Evolutionary conservation across 306 rosid genomes (phyloP).

Genomic region (Citrullus colocynthis): DNA sequence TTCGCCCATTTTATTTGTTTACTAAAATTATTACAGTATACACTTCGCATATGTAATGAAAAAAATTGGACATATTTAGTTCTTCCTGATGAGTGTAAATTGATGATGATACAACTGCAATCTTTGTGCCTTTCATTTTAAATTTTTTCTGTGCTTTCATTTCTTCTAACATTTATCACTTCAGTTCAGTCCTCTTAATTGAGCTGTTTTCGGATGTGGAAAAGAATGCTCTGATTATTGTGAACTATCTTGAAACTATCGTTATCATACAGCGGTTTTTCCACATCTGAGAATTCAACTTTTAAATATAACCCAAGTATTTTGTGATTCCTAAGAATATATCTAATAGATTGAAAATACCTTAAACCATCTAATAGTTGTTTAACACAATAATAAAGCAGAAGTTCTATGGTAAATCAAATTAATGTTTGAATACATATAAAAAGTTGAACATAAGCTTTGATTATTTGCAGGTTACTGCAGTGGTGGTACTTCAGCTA

Average conservation of each 20-base stretch:
- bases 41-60: background rate
- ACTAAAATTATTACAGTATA: background rate
- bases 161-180: background rate
- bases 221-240: background rate
- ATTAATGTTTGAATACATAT: background rate
- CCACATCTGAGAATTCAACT: background rate
- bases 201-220: background rate
- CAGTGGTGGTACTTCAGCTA: slow-evolving; percentile 69
- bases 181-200: background rate
- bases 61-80: background rate
- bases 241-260: background rate
- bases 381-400: background rate
- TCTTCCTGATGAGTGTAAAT: background rate
- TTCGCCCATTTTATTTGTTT: background rate
- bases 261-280: background rate
- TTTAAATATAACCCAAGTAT: background rate
- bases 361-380: background rate
- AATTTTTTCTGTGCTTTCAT: background rate
- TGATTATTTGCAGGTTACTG: slow-evolving; percentile 39
- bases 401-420: background rate
- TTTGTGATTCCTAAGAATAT: background rate
- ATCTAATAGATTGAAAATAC: background rate
- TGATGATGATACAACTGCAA: background rate
- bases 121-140: background rate
- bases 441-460: background rate